These are phyloP conservation scores for Gossypium armourianum DNA, from an alignment of 441 rosid species.

Conservation along the genomic window DNA sequence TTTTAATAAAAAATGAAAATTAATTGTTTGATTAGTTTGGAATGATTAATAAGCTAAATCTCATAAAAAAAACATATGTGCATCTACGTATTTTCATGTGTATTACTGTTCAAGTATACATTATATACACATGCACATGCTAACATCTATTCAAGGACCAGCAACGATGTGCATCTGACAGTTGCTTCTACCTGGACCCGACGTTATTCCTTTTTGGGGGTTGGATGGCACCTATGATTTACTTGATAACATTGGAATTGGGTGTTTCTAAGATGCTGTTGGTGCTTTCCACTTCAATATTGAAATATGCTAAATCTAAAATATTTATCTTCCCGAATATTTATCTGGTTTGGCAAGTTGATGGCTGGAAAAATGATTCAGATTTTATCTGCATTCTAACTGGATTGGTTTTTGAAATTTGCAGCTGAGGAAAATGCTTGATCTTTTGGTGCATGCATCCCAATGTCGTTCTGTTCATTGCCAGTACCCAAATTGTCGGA, in stretches of 20 bases:
- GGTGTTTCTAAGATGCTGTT: too few relatives aligned
- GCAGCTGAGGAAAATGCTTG: slow-evolving; percentile 98
- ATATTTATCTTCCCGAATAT: too few relatives aligned
- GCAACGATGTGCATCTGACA: too few relatives aligned
- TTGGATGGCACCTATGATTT: neutral
- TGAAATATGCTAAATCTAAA: too few relatives aligned
- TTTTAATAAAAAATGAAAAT: too few relatives aligned
- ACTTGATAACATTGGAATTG: neutral
- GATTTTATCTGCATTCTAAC: neutral
- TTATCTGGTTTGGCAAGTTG: too few relatives aligned
- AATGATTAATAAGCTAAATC: neutral
- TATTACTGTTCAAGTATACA: neutral
- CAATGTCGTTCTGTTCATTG: too few relatives aligned
- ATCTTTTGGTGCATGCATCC: too few relatives aligned
- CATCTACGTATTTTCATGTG: neutral
- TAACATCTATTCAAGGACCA: neutral
- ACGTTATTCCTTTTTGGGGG: neutral
- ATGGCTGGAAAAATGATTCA: too few relatives aligned
- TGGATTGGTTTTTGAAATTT: slow-evolving; percentile 16
- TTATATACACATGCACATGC: neutral
- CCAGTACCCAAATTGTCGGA: too few relatives aligned
- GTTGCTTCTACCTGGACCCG: neutral
- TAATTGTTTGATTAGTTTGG: neutral
- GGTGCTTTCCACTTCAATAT: too few relatives aligned
- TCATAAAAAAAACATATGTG: too few relatives aligned